Conservation (phyloP, 768 basidiomycete genomes). For the Chalciporus piperatus region DNA sequence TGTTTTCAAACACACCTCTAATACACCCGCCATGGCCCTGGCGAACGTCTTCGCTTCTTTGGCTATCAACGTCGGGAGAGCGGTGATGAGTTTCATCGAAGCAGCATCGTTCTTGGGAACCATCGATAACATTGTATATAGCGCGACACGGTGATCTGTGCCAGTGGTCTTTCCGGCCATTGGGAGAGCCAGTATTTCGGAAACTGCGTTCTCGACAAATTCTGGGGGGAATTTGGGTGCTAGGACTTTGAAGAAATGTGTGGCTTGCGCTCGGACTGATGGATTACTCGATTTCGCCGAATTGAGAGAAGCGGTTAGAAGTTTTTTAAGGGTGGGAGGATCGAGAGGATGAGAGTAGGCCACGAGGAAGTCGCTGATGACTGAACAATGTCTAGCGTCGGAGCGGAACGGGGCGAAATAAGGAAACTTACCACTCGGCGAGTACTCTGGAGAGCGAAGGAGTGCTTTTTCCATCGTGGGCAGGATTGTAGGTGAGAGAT, state of each 20-base stretch:
- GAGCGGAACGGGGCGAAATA: not conserved
- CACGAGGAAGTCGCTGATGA: slow-evolving; percentile 56
- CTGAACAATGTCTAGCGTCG: slow-evolving; percentile 29
- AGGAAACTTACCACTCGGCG: slow-evolving; percentile 54
- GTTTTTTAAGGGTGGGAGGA: slow-evolving; percentile 45
- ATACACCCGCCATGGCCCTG: slow-evolving; percentile 49
- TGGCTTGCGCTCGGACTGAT: slow-evolving; percentile 52
- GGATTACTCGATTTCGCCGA: slow-evolving; percentile 74
- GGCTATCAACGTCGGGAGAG: slow-evolving; percentile 42
- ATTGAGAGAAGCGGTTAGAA: slow-evolving; percentile 59
- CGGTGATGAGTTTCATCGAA: slow-evolving; percentile 42
- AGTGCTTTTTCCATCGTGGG: slow-evolving; percentile 80
- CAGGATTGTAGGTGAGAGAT: slow-evolving; percentile 53
- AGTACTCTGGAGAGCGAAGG: slow-evolving; percentile 76
- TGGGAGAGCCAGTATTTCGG: slow-evolving; percentile 71
- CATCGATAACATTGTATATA: slow-evolving; percentile 74
- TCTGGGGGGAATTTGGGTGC: slow-evolving; percentile 33
- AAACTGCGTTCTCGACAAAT: slow-evolving; percentile 45
- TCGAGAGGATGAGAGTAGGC: slow-evolving; percentile 52
- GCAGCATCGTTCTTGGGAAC: slow-evolving; percentile 48
- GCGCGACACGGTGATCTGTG: slow-evolving; percentile 76
- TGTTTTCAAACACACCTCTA: slow-evolving; percentile 69
- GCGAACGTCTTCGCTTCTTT: slow-evolving; percentile 68
- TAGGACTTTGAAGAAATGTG: slow-evolving; percentile 55
- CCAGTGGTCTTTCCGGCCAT: slow-evolving; percentile 84